These are phyloP conservation scores for Antarctomyces pellizariae DNA, from an alignment of 495 filamentous ascomycete genomes.

Conservation along the genomic window DNA sequence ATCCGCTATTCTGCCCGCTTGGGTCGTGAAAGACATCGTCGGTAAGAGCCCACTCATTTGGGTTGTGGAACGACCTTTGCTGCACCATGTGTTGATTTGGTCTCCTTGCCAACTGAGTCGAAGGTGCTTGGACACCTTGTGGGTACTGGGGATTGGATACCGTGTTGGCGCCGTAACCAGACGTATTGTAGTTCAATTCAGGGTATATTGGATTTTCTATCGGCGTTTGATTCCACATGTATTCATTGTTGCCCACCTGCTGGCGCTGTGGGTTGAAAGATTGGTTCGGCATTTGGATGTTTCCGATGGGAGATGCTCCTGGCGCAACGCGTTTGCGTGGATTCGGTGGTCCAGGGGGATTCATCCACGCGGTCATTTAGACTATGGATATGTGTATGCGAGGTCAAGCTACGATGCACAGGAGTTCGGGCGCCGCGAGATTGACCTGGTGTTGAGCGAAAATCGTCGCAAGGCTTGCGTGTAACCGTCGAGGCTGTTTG, in stretches of 20 bases:
- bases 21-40: constrained; percentile 19
- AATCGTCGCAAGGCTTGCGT: constrained; percentile 4
- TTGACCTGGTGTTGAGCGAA: neutral
- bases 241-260: constrained; percentile 3
- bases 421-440: neutral
- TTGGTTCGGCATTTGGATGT: no score
- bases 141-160: constrained; percentile 20
- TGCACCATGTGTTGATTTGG: constrained; percentile 27
- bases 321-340: constrained; percentile 54
- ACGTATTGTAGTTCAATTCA: constrained; percentile 13
- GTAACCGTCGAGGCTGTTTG: neutral
- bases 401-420: neutral
- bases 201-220: constrained; percentile 14
- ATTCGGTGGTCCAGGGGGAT: constrained; percentile 23
- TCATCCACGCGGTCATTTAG: no score
- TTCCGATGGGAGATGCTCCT: constrained; percentile 34
- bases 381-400: constrained; percentile 8
- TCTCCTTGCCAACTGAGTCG: constrained; percentile 44
- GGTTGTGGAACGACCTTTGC: constrained; percentile 21
- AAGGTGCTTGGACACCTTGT: constrained; percentile 17
- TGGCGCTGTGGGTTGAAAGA: constrained; percentile 5
- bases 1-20: constrained; percentile 14
- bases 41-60: constrained; percentile 21
- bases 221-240: constrained; percentile 23
- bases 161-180: constrained; percentile 8